These are phyloP conservation scores for Talaromyces sp. DNA, from an alignment of 2,329 filamentous ascomycete species.

Conservation along the genomic window DNA sequence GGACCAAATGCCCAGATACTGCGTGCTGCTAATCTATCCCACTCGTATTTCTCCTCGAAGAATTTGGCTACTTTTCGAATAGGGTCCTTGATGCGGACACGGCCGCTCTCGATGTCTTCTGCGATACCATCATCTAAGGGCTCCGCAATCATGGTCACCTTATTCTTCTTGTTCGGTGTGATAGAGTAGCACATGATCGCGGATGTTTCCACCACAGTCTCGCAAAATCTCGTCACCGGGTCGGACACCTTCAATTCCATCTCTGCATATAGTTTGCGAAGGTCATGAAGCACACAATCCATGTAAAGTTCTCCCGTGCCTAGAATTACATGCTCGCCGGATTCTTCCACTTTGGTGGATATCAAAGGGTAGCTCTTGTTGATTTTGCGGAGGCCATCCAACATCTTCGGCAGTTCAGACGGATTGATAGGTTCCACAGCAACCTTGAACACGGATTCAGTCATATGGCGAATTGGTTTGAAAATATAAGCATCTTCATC, in stretches of 20 bases:
- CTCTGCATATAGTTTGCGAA: constrained; percentile 89
- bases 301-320: constrained; percentile 99
- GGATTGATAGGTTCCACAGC: constrained; percentile 98
- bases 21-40: constrained; percentile 88
- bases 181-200: constrained; percentile 97
- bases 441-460: constrained; percentile 95
- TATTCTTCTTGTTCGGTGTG: constrained; percentile 99
- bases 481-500: constrained; percentile 95
- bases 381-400: constrained; percentile 91
- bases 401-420: constrained; percentile 96
- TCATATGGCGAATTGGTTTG: constrained; percentile 88
- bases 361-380: constrained; percentile 97
- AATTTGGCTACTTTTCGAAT: constrained; percentile 92
- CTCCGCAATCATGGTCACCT: constrained; percentile 97
- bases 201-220: constrained; percentile 95
- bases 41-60: constrained; percentile 95
- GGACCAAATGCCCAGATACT: constrained; percentile 99
- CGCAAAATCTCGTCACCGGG: constrained; percentile 94
- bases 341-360: constrained; percentile 96
- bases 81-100: constrained; percentile 87
- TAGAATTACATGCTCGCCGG: constrained; percentile 89
- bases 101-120: constrained; percentile 86
- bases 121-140: constrained; percentile 93
- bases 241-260: constrained; percentile 99
- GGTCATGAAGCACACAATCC: constrained; percentile 95